Evolutionary conservation across 208 protist species (phyloP).

Genomic region (Acanthamoeba lenticulata): DNA sequence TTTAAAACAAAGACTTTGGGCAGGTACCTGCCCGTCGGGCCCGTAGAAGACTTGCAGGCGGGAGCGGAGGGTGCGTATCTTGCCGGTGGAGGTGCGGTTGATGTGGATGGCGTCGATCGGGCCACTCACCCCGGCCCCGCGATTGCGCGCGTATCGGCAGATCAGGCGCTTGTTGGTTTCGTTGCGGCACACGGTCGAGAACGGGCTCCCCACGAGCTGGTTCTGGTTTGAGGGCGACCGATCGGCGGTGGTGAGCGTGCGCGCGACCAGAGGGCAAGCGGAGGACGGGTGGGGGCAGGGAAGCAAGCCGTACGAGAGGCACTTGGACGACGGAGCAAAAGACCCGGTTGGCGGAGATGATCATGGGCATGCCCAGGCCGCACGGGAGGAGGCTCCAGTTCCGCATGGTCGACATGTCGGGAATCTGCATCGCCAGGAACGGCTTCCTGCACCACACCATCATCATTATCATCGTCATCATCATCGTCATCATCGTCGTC

Average conservation of each 20-base stretch:
- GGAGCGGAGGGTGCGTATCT: neutral
- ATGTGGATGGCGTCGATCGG: neutral
- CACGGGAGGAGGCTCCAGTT: neutral
- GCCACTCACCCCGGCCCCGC: neutral
- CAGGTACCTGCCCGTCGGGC: slow-evolving; percentile 5
- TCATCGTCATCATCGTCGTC: too few species aligned
- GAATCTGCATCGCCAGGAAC: slow-evolving; percentile 32
- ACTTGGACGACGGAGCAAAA: slow-evolving; percentile 26
- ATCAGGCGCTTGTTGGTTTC: slow-evolving; percentile 40
- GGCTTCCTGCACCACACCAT: neutral
- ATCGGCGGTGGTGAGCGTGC: neutral
- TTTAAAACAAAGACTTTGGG: too few species aligned
- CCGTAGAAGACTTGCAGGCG: slow-evolving; percentile 45
- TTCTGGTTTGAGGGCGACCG: neutral
- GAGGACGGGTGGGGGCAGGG: neutral
- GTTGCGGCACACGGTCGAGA: slow-evolving; percentile 12
- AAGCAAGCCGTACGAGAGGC: neutral
- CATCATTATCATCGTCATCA: too few species aligned
- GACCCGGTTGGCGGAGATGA: slow-evolving; percentile 39
- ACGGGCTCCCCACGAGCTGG: slow-evolving; percentile 19
- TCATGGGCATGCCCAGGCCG: neutral
- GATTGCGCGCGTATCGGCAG: neutral
- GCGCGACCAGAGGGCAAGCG: neutral
- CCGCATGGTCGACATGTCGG: neutral
- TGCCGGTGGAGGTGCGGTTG: slow-evolving; percentile 23